Base-by-base conservation (phyloP, 2,329 filamentous ascomycete genomes). In the Akanthomyces dipterigenus region DNA sequence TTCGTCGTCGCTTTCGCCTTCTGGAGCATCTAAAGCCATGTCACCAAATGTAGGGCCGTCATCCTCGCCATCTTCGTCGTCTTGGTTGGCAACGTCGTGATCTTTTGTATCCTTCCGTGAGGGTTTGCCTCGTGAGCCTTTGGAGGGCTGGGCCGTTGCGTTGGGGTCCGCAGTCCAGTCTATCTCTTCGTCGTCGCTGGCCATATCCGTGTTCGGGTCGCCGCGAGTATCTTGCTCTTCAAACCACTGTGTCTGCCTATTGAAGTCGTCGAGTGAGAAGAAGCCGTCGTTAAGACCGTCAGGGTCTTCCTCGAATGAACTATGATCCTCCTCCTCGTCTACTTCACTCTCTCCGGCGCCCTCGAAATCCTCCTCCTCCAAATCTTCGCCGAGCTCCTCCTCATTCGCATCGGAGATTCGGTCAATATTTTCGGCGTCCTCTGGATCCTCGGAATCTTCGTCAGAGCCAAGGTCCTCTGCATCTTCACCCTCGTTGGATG, bases 221-320 rank as follows among this genome's bases (percentile, higher is more conserved):
- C 89, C 91, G 65, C 84, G 82, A 31, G 84, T 83, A 72, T 98
- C 93, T 73, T 92, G 89, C 65, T 90, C 86, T 74, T 99, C 95
- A 54, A 97, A 86, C 71, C 88, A 89, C 69, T 96, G 91, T 2
- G 92, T 91, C 71, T 96, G 90, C 71, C 88, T 91, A 80, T 99
- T 99, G 82, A 99, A 99, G 63, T 96, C 87, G 69, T 98, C 93
- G 68, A 99, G 93, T 18, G 91, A 96, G 77, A 99, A 99, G 78
- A 99, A 99, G 5, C 92, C 93, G 70, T 99, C 95, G 70, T 99
- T 98, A 36, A 99, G 84, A 7, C 92, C 91, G 70, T 95, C 82
- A 4, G 87, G 86, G 69, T 98, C 92, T 67, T 87, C 80, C 9
- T 86, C 77, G 63, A 88, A 88, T 43, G 83, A 82, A 54, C 82